A percentile compares a stretch with the other conserved stretches of the same genome.
Conservation (phyloP, 2,329 filamentous ascomycete genomes). For the Aspergillus candidus region DNA sequence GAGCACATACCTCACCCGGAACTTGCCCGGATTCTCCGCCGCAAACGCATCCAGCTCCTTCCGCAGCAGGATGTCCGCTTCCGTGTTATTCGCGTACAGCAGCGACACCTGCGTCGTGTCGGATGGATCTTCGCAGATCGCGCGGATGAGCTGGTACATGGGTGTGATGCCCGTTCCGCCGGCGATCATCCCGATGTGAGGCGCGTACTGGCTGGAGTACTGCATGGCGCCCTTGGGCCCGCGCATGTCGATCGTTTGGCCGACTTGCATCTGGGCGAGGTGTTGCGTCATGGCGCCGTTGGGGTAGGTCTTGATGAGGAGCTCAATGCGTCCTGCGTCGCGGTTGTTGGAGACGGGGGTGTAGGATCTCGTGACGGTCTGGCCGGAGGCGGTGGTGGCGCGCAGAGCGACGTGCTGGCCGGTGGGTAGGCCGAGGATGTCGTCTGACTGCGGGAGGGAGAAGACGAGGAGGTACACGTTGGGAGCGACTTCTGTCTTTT, state of each 20-base stretch:
- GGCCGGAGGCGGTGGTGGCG: slow-evolving; percentile 40
- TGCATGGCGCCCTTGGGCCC: slow-evolving; percentile 28
- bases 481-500: slow-evolving; percentile 11
- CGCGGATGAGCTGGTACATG: slow-evolving; percentile 55
- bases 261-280: slow-evolving; percentile 20
- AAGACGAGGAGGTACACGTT: slow-evolving; percentile 42
- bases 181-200: slow-evolving; percentile 28
- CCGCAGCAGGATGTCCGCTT: slow-evolving; percentile 56
- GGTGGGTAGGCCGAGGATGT: slow-evolving; percentile 47
- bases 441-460: slow-evolving; percentile 39
- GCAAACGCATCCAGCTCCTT: slow-evolving; percentile 50
- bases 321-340: slow-evolving; percentile 22
- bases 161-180: slow-evolving; percentile 38
- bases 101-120: slow-evolving; percentile 52
- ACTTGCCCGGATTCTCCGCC: slow-evolving; percentile 44
- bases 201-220: slow-evolving; percentile 20
- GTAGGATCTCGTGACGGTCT: slow-evolving; percentile 46
- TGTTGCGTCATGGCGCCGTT: slow-evolving; percentile 22
- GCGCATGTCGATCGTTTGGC: slow-evolving; percentile 23
- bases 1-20: slow-evolving; percentile 51
- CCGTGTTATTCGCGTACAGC: slow-evolving; percentile 53
- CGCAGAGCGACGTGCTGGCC: slow-evolving; percentile 51
- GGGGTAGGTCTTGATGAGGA: slow-evolving; percentile 26
- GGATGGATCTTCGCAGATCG: slow-evolving; percentile 52
- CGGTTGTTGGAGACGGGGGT: slow-evolving; percentile 36